Evolutionary conservation across 2,329 filamentous ascomycete species (phyloP), one percentile per base, ranked within the genome.

Genomic region (Xylaria hypoxylon): DNA sequence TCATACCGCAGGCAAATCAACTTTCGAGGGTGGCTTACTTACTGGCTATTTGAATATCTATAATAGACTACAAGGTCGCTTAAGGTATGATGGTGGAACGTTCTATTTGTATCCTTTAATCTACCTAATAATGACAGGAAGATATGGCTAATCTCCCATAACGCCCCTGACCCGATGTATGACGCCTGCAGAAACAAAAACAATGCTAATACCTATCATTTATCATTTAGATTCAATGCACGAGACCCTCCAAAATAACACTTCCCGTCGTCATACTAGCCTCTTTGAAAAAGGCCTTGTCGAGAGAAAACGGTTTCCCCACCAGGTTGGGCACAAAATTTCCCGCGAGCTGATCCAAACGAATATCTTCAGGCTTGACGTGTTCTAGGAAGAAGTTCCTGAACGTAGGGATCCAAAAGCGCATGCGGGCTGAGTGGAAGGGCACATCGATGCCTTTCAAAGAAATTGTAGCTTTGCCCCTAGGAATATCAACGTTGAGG

Each of bases 171-270:
- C 26, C 7, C 48, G 2, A 33, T 51, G 15, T 33, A n/a, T 51
- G 26, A 51, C 10, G 35, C n/a, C 44, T 28, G 7, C 19, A 53
- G 31, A n/a, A 3, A 26, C 33, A 11, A 11, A 55, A 55, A 55
- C 6, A 42, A 55, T 42, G 22, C 13, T 42, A 19, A 42, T 55
- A 26, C 26, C 52, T 55, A 28, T n/a, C 42, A 28, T n/a, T 5
- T 31, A 31, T 8, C 13, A 28, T 55, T 35, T 42, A 42, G 22
- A 26, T 77, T 77, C 73, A 77, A 51, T 58, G 52, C 22, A 58
- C 52, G 8, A 63, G 44, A 7, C 60, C 52, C 31, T 63, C 60
- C 22, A 63, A 51, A 73, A 70, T 76, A 70, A 73, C 70, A 70
- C 76, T 68, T 17, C 56, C 50, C 1, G 67, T 68, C 3, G 47